Percentiles rank a stretch among this genome's conserved stretches.
These are phyloP conservation scores for Pseudogymnoascus sp. DNA, from an alignment of 2,329 filamentous ascomycete species.

Conservation along the genomic window DNA sequence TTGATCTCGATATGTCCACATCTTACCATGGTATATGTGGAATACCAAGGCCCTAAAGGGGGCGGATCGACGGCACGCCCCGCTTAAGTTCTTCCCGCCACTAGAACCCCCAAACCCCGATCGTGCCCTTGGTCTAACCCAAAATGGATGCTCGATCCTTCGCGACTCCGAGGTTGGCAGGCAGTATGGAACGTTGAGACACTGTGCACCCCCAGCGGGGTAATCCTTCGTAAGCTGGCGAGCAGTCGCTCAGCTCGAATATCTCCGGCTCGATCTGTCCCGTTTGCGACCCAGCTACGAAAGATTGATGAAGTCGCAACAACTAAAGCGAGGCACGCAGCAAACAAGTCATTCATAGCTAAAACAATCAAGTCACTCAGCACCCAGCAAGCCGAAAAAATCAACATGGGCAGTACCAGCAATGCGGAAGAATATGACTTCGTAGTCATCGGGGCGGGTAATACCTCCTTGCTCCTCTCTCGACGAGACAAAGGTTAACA, in stretches of 20 bases:
- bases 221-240: neutral
- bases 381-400: neutral
- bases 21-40: neutral
- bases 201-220: neutral
- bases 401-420: neutral
- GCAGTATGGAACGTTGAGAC: neutral
- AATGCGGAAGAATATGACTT: conserved; percentile 21
- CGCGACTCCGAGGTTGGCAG: neutral
- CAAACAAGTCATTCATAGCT: neutral
- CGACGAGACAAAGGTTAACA: conserved; percentile 7
- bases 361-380: neutral
- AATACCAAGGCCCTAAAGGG: neutral
- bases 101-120: neutral
- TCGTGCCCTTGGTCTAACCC: neutral
- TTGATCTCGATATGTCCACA: neutral
- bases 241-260: neutral
- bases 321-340: neutral
- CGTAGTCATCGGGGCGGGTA: conserved; percentile 41
- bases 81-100: neutral
- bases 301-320: neutral
- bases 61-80: neutral
- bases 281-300: neutral
- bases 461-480: conserved; percentile 8
- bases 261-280: neutral
- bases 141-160: neutral